phyloP scores from a whole-genome alignment of 495 filamentous ascomycete species.

The Chaetomidium leptoderma region DNA sequence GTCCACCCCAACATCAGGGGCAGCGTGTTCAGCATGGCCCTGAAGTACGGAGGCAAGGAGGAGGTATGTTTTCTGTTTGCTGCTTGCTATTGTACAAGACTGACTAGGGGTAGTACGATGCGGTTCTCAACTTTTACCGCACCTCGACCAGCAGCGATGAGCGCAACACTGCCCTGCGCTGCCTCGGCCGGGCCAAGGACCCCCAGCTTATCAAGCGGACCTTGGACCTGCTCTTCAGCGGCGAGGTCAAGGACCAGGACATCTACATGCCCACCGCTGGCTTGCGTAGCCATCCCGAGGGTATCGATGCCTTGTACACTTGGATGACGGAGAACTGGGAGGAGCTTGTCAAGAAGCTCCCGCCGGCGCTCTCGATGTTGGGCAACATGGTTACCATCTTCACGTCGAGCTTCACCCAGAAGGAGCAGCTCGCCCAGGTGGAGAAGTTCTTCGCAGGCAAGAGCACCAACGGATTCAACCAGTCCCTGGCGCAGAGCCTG shows the following conservation, averaged over 20 bases:
- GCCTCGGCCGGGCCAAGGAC: conserved; percentile 72
- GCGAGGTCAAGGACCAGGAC: conserved; percentile 92
- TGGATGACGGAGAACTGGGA: conserved; percentile 91
- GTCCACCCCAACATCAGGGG: conserved; percentile 70
- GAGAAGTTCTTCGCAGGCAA: conserved; percentile 74
- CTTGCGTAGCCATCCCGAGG: conserved; percentile 70
- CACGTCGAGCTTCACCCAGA: conserved; percentile 73
- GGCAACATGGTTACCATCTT: conserved; percentile 78
- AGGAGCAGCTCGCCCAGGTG: conserved; percentile 69
- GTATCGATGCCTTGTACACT: conserved; percentile 73
- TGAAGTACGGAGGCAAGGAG: conserved; percentile 67
- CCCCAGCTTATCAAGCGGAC: conserved; percentile 78
- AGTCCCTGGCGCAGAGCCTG: conserved; percentile 57
- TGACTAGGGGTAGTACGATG: conserved; percentile 58
- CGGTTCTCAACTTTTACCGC: conserved; percentile 74
- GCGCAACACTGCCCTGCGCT: conserved; percentile 89
- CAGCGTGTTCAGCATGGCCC: conserved; percentile 65
- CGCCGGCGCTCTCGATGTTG: conserved; percentile 78
- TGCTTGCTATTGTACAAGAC: conserved; percentile 6
- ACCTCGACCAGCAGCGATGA: conserved; percentile 87
- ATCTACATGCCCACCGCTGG: conserved; percentile 83
- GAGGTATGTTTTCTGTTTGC: conserved; percentile 50
- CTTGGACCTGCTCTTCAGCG: conserved; percentile 66
- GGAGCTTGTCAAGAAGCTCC: conserved; percentile 67
- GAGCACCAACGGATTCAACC: conserved; percentile 71